Conservation (phyloP, 1,284 basidiomycete species). For the Ceratorhiza oryzae-sativae region DNA sequence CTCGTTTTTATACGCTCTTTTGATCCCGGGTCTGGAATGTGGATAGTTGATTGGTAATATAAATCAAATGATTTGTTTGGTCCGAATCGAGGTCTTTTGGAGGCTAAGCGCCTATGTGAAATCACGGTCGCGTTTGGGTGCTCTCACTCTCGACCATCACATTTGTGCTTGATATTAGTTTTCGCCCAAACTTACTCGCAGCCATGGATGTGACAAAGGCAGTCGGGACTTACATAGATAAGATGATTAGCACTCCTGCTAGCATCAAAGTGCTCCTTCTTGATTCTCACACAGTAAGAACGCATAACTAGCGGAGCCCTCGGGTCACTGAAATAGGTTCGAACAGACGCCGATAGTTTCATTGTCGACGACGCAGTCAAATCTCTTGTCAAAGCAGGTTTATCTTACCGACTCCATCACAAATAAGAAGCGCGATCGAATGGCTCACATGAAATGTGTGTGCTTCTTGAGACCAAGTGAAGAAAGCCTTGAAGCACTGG, state of each 20-base stretch:
- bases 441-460: slow-evolving; percentile 96
- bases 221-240: slow-evolving; percentile 91
- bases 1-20: slow-evolving; percentile 23
- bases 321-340: background rate
- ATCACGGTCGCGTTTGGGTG: background rate
- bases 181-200: background rate
- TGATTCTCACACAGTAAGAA: slow-evolving; percentile 89
- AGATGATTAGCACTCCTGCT: slow-evolving; percentile 83
- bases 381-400: slow-evolving; percentile 93
- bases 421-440: slow-evolving; percentile 85
- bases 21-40: slow-evolving; percentile 16
- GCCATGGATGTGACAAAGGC: slow-evolving; percentile 95
- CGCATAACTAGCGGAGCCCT: background rate
- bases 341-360: slow-evolving; percentile 95
- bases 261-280: slow-evolving; percentile 98
- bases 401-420: slow-evolving; percentile 98
- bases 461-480: slow-evolving; percentile 88
- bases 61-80: background rate
- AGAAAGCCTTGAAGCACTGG: slow-evolving; percentile 81
- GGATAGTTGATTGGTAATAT: background rate
- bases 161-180: background rate
- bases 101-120: slow-evolving; percentile 5
- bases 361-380: slow-evolving; percentile 92
- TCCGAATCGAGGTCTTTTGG: background rate
- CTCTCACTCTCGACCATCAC: background rate